These are phyloP conservation scores for Aquanectria penicillioides DNA, from an alignment of 2,329 filamentous ascomycete species.

Conservation along the genomic window DNA sequence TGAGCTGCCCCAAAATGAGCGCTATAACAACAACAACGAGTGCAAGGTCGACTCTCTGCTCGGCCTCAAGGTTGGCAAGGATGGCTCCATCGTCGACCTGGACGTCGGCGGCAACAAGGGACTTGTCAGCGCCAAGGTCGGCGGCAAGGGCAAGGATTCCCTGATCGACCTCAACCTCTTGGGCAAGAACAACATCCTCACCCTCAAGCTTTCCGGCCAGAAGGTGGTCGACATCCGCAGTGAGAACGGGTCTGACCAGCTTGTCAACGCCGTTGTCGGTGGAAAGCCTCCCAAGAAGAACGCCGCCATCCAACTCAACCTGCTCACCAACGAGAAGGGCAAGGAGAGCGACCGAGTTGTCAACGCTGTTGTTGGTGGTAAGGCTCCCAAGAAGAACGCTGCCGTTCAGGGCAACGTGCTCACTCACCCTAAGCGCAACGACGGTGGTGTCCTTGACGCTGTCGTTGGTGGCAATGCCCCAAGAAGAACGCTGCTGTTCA, in stretches of 20 bases:
- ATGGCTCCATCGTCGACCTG: constrained; percentile 15
- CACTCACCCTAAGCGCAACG: no score
- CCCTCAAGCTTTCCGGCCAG: constrained; percentile 18
- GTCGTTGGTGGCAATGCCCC: constrained; percentile 30
- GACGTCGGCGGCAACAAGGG: constrained; percentile 12
- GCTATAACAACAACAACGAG: not conserved
- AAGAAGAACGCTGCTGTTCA: constrained; percentile 20
- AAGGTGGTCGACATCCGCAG: constrained; percentile 10
- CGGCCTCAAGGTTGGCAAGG: constrained; percentile 12
- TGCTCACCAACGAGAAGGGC: constrained; percentile 12
- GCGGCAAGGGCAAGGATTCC: constrained; percentile 14
- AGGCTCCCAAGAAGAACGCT: constrained; percentile 14
- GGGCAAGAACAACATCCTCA: constrained; percentile 14
- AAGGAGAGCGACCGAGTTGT: not conserved
- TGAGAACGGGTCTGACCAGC: constrained; percentile 4
- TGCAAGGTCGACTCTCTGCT: not conserved
- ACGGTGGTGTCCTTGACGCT: no score
- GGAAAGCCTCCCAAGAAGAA: constrained; percentile 22
- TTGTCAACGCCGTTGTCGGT: constrained; percentile 13
- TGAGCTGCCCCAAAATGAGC: not conserved
- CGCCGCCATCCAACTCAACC: constrained; percentile 26
- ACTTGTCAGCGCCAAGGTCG: constrained; percentile 23
- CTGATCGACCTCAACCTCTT: constrained; percentile 17
- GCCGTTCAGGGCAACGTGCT: constrained; percentile 21
- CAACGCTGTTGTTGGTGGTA: constrained; percentile 27